Percentiles rank a stretch among this genome's conserved stretches.
Conservation (phyloP, 441 rosid species). For the Gossypium trilobum region DNA sequence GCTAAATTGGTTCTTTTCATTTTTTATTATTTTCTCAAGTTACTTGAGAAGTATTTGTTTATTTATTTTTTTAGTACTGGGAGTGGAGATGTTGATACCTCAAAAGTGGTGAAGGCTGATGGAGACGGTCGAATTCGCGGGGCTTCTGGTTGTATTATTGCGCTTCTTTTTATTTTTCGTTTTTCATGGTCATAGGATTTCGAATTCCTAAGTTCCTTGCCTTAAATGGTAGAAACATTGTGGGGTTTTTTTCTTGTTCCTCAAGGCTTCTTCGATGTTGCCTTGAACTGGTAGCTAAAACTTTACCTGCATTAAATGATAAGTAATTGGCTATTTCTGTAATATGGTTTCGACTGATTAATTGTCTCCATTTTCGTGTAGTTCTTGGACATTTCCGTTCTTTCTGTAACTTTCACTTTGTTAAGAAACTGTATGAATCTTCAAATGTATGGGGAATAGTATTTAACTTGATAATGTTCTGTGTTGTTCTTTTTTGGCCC, state of each 20-base stretch:
- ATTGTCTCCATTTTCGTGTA: background rate
- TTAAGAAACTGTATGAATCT: background rate
- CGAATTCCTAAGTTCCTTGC: background rate
- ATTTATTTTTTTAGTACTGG: conserved; percentile 52
- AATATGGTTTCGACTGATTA: background rate
- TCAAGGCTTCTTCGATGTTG: background rate
- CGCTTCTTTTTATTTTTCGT: background rate
- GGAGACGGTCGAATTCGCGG: conserved; percentile 66
- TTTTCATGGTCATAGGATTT: background rate
- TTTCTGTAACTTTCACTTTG: background rate
- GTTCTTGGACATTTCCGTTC: conserved; percentile 3
- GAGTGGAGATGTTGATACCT: conserved; percentile 89
- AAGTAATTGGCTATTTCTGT: background rate
- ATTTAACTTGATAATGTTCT: conserved; percentile 9
- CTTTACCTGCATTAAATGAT: background rate
- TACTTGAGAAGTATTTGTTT: background rate
- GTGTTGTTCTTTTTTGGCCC: background rate
- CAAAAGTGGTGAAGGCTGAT: conserved; percentile 75
- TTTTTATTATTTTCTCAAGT: background rate
- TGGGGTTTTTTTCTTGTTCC: background rate
- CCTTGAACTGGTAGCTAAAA: background rate
- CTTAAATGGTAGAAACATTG: background rate
- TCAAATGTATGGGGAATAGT: background rate
- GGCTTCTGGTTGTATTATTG: conserved; percentile 58
- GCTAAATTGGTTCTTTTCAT: background rate